phyloP scores from a whole-genome alignment of 2,329 filamentous ascomycete species.

The Cercospora canescens region DNA sequence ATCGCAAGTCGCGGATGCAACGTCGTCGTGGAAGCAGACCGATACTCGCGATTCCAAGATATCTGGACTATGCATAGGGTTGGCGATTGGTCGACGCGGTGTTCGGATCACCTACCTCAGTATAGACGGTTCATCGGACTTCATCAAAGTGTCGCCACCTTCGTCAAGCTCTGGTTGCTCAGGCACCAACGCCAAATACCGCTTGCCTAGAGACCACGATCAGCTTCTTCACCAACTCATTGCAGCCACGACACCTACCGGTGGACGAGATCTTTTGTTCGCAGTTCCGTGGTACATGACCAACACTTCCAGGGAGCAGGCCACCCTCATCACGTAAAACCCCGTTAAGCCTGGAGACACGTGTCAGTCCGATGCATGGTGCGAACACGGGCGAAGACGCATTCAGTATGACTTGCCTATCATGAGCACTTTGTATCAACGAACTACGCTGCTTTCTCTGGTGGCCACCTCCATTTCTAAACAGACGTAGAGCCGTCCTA shows the following conservation, averaged over 20 bases:
- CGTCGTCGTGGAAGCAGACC: constrained; percentile 35
- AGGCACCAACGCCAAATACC: constrained; percentile 29
- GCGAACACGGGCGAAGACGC: not conserved
- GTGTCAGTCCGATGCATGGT: constrained; percentile 15
- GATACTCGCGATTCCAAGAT: constrained; percentile 37
- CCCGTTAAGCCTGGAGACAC: constrained; percentile 17
- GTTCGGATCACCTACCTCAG: constrained; percentile 19
- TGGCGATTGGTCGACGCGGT: not conserved
- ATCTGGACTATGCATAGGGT: constrained; percentile 21
- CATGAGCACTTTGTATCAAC: constrained; percentile 23
- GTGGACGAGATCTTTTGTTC: constrained; percentile 38
- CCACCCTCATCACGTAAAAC: constrained; percentile 32
- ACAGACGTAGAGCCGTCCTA: constrained; percentile 37
- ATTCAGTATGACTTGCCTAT: constrained; percentile 21
- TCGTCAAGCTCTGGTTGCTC: constrained; percentile 10
- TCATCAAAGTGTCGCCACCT: not conserved
- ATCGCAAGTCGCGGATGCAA: constrained; percentile 25
- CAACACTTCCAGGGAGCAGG: constrained; percentile 23
- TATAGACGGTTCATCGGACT: constrained; percentile 16
- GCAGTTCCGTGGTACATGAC: constrained; percentile 27
- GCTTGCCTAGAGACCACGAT: constrained; percentile 24
- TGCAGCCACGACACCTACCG: constrained; percentile 24
- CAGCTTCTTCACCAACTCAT: constrained; percentile 6
- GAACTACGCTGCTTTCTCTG: constrained; percentile 13
- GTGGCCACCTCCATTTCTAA: constrained; percentile 21